These are phyloP conservation scores for Amanita fuliginea DNA, from an alignment of 768 basidiomycete genomes.

Conservation along the genomic window DNA sequence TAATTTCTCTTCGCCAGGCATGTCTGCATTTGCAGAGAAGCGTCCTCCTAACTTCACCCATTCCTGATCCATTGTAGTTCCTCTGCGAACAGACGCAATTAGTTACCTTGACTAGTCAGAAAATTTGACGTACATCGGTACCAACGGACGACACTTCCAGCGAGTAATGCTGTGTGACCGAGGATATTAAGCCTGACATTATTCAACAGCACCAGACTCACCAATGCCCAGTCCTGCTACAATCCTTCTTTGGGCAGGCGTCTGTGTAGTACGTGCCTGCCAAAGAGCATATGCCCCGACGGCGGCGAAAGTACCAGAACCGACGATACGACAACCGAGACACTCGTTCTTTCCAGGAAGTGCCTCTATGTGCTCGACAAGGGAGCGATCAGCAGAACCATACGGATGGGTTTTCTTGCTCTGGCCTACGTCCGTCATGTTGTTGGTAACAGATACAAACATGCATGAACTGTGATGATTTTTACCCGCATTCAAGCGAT, in stretches of 20 bases:
- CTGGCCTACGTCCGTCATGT: neutral
- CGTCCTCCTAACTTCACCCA: constrained; percentile 78
- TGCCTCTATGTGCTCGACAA: neutral
- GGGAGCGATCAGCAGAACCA: constrained; percentile 1
- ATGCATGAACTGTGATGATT: neutral
- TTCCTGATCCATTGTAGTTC: constrained; percentile 16
- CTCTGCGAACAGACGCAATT: neutral
- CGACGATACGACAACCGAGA: constrained; percentile 59
- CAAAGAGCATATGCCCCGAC: constrained; percentile 60
- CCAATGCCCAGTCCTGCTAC: constrained; percentile 55
- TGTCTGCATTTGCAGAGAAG: constrained; percentile 93
- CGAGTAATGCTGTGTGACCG: constrained; percentile 20
- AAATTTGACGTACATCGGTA: constrained; percentile 12
- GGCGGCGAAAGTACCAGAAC: constrained; percentile 49
- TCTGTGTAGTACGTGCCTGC: constrained; percentile 52
- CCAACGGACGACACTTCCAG: constrained; percentile 31
- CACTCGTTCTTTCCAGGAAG: constrained; percentile 21
- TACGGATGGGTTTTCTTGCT: neutral
- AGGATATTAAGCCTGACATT: neutral
- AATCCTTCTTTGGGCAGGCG: constrained; percentile 45
- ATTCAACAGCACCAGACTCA: constrained; percentile 17
- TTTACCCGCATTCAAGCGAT: neutral
- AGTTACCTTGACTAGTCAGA: constrained; percentile 3
- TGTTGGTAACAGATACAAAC: neutral
- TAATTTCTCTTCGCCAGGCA: constrained; percentile 42